phyloP scores from a whole-genome alignment of 129 eudicot species.

The Solidago caesia region DNA sequence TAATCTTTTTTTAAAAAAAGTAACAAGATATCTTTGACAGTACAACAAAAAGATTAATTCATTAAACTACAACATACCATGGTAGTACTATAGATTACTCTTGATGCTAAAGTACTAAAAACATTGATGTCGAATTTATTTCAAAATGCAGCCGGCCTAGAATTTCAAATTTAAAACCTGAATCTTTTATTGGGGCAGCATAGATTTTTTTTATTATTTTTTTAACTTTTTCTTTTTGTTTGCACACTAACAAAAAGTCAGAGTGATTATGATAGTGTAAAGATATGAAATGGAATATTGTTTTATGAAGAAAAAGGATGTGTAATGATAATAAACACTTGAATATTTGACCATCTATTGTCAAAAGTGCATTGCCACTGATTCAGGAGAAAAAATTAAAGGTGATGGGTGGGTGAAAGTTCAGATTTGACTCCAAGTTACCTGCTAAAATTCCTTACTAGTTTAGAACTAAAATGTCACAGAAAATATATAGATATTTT shows the following conservation, averaged over 20 bases:
- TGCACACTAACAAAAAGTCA: slow-evolving; percentile 14
- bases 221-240: slow-evolving; percentile 24
- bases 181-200: slow-evolving; percentile 23
- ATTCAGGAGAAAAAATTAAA: slow-evolving; percentile 41
- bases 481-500: neutral
- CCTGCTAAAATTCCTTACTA: slow-evolving; percentile 3
- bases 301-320: slow-evolving; percentile 15
- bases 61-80: neutral
- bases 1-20: neutral
- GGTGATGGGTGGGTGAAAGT: slow-evolving; percentile 35
- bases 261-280: slow-evolving; percentile 8
- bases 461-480: neutral
- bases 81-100: neutral
- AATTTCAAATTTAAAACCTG: slow-evolving; percentile 26
- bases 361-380: slow-evolving; percentile 38
- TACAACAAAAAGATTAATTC: neutral
- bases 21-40: slow-evolving; percentile 3
- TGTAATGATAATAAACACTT: slow-evolving; percentile 34
- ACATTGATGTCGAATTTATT: slow-evolving; percentile 19
- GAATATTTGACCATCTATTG: slow-evolving; percentile 28
- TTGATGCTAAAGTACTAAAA: slow-evolving; percentile 15
- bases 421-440: slow-evolving; percentile 5
- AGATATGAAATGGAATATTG: slow-evolving; percentile 28
- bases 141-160: slow-evolving; percentile 26
- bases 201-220: neutral